These are phyloP conservation scores for Thymus quinquecostatus DNA, from an alignment of 257 asterid species.

Conservation along the genomic window DNA sequence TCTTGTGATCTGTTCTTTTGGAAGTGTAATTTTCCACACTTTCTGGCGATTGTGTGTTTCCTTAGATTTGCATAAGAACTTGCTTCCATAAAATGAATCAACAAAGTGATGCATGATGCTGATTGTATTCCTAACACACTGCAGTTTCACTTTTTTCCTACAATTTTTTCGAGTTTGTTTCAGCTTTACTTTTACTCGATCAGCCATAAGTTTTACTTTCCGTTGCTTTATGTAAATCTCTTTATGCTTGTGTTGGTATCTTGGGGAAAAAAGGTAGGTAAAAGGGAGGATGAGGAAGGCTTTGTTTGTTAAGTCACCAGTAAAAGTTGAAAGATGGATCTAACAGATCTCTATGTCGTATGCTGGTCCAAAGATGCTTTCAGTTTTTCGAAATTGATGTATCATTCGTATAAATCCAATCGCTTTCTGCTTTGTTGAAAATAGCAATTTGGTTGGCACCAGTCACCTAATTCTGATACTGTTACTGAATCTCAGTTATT, in stretches of 20 bases:
- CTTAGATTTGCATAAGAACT: too few species aligned
- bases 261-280: neutral
- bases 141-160: neutral
- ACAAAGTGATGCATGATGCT: too few species aligned
- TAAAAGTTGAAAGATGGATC: constrained; percentile 35
- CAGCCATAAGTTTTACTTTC: constrained; percentile 3
- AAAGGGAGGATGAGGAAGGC: constrained; percentile 18
- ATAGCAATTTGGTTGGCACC: constrained; percentile 11
- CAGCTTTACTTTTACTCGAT: neutral
- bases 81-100: too few species aligned
- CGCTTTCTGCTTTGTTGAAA: constrained; percentile 4
- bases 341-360: constrained; percentile 24
- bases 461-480: neutral
- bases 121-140: too few species aligned
- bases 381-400: constrained; percentile 5
- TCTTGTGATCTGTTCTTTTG: constrained; percentile 13
- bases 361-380: constrained; percentile 29
- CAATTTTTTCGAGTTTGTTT: neutral
- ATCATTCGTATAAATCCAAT: neutral
- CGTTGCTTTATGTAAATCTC: neutral
- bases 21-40: neutral
- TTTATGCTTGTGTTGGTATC: constrained; percentile 1
- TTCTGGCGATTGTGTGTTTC: too few species aligned
- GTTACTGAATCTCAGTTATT: neutral
- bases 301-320: constrained; percentile 9